These are phyloP conservation scores for Acanthamoeba culbertsoni DNA, from an alignment of 208 protist species.

Conservation along the genomic window DNA sequence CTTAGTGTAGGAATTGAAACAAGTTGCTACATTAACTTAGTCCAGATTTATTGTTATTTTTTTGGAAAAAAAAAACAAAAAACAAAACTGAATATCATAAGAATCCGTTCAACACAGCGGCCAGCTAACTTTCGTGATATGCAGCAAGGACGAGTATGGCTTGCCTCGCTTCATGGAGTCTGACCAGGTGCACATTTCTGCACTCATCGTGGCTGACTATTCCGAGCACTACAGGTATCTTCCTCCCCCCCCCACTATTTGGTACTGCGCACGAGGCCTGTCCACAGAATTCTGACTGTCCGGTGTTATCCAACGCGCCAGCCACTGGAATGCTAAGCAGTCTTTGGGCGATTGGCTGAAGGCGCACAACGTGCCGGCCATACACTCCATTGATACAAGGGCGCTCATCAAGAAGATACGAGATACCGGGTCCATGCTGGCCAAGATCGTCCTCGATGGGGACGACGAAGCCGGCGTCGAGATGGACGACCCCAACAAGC, in stretches of 20 bases:
- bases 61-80: too few species aligned
- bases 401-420: conserved; percentile 96
- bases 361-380: conserved; percentile 93
- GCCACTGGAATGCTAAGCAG: conserved; percentile 93
- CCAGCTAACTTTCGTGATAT: neutral
- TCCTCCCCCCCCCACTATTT: too few species aligned
- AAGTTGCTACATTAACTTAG: too few species aligned
- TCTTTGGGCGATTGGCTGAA: conserved; percentile 89
- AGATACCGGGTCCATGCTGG: conserved; percentile 86
- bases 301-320: neutral
- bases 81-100: too few species aligned
- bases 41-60: too few species aligned
- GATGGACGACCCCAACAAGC: conserved; percentile 93
- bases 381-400: conserved; percentile 97
- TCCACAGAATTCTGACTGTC: neutral
- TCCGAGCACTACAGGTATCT: conserved; percentile 86
- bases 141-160: conserved; percentile 86
- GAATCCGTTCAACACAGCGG: too few species aligned
- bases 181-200: conserved; percentile 83
- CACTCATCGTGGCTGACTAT: conserved; percentile 93
- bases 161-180: conserved; percentile 96
- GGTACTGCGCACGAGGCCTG: too few species aligned
- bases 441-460: conserved; percentile 72
- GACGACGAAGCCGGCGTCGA: conserved; percentile 56
- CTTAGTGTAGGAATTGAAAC: too few species aligned